These are phyloP conservation scores for Botrytis galanthina DNA, from an alignment of 2,329 filamentous ascomycete genomes.

Conservation along the genomic window DNA sequence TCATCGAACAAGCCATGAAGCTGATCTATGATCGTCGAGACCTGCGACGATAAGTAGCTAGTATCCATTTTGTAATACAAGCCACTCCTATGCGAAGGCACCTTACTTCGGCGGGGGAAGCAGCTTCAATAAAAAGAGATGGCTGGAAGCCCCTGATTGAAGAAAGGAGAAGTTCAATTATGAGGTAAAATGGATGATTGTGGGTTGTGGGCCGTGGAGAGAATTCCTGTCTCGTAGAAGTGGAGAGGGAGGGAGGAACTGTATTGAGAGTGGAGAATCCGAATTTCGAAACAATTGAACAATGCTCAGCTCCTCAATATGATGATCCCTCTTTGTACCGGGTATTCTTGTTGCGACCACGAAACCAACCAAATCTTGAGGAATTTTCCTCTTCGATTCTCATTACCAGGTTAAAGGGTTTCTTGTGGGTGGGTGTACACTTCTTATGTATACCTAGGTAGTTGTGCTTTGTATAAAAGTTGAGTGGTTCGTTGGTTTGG, in stretches of 20 bases:
- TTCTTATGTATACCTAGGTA: background rate
- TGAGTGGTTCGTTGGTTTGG: conserved; percentile 4
- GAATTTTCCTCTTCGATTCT: background rate
- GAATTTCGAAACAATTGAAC: conserved; percentile 12
- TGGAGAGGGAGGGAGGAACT: conserved; percentile 1
- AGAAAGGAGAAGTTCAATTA: conserved; percentile 13
- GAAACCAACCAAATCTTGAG: background rate
- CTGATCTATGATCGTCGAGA: conserved; percentile 89
- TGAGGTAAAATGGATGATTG: conserved; percentile 9
- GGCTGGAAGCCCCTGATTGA: conserved; percentile 10
- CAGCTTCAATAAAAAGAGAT: conserved; percentile 2
- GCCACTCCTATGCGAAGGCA: conserved; percentile 7
- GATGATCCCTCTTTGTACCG: background rate
- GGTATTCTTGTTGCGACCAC: background rate
- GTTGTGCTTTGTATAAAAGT: conserved; percentile 8
- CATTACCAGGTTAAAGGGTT: background rate
- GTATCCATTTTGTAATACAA: conserved; percentile 66
- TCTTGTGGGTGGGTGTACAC: conserved; percentile 9
- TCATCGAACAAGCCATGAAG: conserved; percentile 95
- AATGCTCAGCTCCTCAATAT: background rate
- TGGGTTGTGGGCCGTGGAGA: conserved; percentile 11
- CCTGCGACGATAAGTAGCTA: conserved; percentile 89
- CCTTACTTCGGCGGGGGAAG: conserved; percentile 2
- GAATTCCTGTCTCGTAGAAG: conserved; percentile 5
- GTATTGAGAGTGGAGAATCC: conserved; percentile 9